Percentiles rank a stretch among this genome's conserved stretches.
phyloP scores from a whole-genome alignment of 2,329 filamentous ascomycete genomes.

The Colletotrichum tropicicola region DNA sequence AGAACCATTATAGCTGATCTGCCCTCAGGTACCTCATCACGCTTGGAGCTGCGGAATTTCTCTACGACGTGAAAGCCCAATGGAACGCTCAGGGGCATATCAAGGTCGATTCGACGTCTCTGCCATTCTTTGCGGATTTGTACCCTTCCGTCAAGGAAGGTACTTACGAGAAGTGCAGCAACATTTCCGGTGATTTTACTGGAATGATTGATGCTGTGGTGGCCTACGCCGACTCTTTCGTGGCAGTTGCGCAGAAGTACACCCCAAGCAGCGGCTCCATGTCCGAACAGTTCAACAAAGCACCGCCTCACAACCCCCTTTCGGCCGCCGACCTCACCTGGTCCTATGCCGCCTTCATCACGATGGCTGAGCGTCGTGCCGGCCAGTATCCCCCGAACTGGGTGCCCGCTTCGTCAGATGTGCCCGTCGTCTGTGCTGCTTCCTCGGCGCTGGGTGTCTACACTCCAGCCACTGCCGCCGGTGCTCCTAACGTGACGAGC shows the following conservation, averaged over 20 bases:
- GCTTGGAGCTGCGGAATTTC: constrained; percentile 64
- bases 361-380: constrained; percentile 49
- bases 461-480: constrained; percentile 43
- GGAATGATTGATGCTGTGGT: constrained; percentile 56
- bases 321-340: constrained; percentile 61
- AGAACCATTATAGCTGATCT: neutral
- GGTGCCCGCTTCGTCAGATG: constrained; percentile 33
- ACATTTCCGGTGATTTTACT: constrained; percentile 42
- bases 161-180: constrained; percentile 52
- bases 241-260: constrained; percentile 56
- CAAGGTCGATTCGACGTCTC: constrained; percentile 58
- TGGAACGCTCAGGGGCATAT: constrained; percentile 58
- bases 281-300: constrained; percentile 58
- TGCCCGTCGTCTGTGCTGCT: constrained; percentile 38
- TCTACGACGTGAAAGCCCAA: constrained; percentile 65
- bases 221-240: constrained; percentile 64
- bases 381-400: constrained; percentile 42
- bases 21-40: constrained; percentile 55
- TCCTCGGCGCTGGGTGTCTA: constrained; percentile 40
- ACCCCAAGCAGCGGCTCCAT: constrained; percentile 56
- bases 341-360: constrained; percentile 61
- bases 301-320: constrained; percentile 42
- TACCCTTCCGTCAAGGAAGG: constrained; percentile 55
- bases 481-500: constrained; percentile 42
- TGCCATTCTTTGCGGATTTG: constrained; percentile 64